These are phyloP conservation scores for Tranzscheliella williamsii DNA, from an alignment of 1,284 basidiomycete genomes.

Conservation along the genomic window DNA sequence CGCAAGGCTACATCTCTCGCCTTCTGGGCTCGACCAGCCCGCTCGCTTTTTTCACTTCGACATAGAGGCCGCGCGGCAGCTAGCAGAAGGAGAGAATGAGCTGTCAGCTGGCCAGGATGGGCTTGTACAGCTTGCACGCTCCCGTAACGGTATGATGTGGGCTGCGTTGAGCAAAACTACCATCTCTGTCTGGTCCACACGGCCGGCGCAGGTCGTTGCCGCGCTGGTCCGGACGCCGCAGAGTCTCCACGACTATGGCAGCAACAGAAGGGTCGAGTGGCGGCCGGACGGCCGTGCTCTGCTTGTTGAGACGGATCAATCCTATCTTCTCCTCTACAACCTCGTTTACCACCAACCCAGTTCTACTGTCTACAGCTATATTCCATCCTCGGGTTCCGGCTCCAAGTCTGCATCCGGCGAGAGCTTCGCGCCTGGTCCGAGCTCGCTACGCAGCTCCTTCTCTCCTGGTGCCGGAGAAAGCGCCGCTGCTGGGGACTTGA, in stretches of 20 bases:
- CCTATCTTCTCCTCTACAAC: constrained; percentile 43
- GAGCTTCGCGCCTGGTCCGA: constrained; percentile 32
- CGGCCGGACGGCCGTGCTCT: constrained; percentile 41
- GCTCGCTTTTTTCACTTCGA: constrained; percentile 23
- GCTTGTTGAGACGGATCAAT: constrained; percentile 34
- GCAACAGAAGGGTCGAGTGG: constrained; percentile 48
- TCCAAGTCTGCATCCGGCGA: constrained; percentile 33
- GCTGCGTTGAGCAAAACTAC: constrained; percentile 35
- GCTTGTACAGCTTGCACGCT: constrained; percentile 39
- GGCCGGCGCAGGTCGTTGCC: constrained; percentile 53
- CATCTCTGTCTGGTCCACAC: constrained; percentile 47
- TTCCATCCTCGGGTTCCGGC: constrained; percentile 38
- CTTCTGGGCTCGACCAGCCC: constrained; percentile 37
- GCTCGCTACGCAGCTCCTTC: constrained; percentile 41
- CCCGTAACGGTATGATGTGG: constrained; percentile 50
- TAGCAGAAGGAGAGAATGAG: neutral
- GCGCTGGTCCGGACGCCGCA: constrained; percentile 45
- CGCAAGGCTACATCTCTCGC: constrained; percentile 45
- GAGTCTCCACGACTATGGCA: constrained; percentile 53
- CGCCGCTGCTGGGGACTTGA: constrained; percentile 26
- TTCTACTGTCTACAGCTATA: constrained; percentile 44
- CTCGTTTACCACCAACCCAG: constrained; percentile 26
- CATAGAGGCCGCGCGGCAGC: constrained; percentile 33
- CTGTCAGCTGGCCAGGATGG: constrained; percentile 8
- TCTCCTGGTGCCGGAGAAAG: constrained; percentile 49